Evolutionary conservation across 305 asterid genomes (phyloP).

Genomic region (Solanum aculeatissimum): DNA sequence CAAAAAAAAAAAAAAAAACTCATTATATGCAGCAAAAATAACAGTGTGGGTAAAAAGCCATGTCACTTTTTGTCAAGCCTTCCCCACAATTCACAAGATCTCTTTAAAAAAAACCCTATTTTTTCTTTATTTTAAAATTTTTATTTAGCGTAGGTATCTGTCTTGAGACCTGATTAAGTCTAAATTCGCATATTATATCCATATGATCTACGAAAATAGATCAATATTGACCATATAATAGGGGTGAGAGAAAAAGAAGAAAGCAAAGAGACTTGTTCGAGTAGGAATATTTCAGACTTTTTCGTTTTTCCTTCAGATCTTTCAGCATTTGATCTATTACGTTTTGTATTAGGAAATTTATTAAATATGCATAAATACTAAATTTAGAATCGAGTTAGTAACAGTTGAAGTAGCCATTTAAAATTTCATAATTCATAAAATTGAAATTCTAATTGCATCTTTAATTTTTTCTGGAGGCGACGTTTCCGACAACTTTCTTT

Average conservation of each 20-base stretch:
- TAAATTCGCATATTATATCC: neutral
- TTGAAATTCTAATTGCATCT: neutral
- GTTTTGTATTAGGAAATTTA: neutral
- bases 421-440: neutral
- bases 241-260: too few relatives aligned
- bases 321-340: too few relatives aligned
- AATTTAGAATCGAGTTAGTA: neutral
- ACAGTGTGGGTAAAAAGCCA: constrained; percentile 12
- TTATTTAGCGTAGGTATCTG: rapidly evolving
- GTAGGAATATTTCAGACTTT: too few relatives aligned
- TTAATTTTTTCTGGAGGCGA: neutral
- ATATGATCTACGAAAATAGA: too few relatives aligned
- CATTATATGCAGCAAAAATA: constrained; percentile 5
- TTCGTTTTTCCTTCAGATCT: too few relatives aligned
- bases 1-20: neutral
- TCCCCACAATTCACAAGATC: constrained; percentile 70
- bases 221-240: too few relatives aligned
- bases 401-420: neutral
- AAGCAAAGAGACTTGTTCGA: too few relatives aligned
- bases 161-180: neutral
- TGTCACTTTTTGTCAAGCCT: constrained; percentile 47
- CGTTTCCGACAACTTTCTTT: neutral
- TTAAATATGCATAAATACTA: neutral
- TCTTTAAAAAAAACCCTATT: constrained; percentile 5
- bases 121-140: too few relatives aligned